Evolutionary conservation across 768 basidiomycete species (phyloP).

Genomic region (Boletus rubescentipes): DNA sequence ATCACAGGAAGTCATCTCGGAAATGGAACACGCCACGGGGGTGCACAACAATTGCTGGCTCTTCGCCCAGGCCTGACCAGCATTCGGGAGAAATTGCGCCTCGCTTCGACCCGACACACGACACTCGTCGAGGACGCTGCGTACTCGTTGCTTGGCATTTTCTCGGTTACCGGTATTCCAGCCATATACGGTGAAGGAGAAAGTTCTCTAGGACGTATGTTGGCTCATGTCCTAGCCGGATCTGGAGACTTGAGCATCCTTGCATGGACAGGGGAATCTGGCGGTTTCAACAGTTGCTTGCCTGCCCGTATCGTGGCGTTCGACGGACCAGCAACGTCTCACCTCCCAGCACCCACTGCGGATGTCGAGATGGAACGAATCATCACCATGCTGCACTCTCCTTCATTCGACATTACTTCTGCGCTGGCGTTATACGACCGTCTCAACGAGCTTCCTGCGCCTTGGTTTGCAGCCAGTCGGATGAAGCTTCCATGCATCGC

Average conservation of each 20-base stretch:
- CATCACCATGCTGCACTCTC: too few species aligned
- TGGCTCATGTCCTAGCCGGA: neutral
- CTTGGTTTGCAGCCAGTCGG: neutral
- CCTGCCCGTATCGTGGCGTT: neutral
- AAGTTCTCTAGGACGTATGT: neutral
- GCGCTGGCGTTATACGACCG: neutral
- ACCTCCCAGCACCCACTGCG: neutral
- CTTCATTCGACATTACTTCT: neutral
- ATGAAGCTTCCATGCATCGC: too few species aligned
- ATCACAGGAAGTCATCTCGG: neutral
- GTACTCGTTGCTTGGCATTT: too few species aligned
- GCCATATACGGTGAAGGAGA: neutral
- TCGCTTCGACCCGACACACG: neutral
- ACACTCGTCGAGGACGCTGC: neutral
- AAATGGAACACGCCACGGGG: neutral
- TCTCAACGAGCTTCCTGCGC: neutral
- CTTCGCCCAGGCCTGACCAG: neutral
- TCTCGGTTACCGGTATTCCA: neutral
- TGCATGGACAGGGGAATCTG: neutral
- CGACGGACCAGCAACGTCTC: neutral
- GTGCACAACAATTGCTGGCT: neutral
- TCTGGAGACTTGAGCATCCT: neutral
- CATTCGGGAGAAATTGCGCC: neutral
- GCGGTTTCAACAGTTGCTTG: neutral
- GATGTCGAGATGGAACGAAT: neutral